Evolutionary conservation across 164 flowering plant species (phyloP), one percentile per base, ranked within the genome.

Genomic region (Vitis rupestris): DNA sequence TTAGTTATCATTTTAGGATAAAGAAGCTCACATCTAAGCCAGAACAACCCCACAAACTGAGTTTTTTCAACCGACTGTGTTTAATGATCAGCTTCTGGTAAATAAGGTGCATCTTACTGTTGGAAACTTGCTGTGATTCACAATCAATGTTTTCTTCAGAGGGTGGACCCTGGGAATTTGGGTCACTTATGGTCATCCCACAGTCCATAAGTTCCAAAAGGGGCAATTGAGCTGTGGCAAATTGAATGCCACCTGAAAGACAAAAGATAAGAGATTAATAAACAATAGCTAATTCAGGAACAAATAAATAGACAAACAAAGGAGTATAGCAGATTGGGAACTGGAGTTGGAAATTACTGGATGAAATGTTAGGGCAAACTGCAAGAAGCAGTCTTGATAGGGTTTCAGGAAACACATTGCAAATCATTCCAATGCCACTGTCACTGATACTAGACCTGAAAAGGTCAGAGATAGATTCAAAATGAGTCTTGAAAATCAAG

Each of bases 21-120:
- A 10, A 73, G 63, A 63, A 79, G 37, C 91, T 87, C 79, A 93
- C 99, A 80, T 96, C 98, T 80, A 93, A 85, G 71, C 96, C 97
- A 69, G 94, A 87, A 79, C 99, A 96, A 55, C 99, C 99, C 99
- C 99, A 96, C 67, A 96, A 78, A 75, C 99, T 96, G 59, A 96
- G 91, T 76, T 96, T 96, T 77, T 81, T 93, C 73, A 96, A 72
- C 31, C 87, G 79, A 69, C 66, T 78, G 70, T 96, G 99, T 55
- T 96, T 93, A 69, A 96, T 87, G 1, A 93, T 90, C 61, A 96
- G 84, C 83, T 96, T 96, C 80, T 93, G 97, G 81, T 81, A 84
- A 23, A 87, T 82, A 64, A 85, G 83, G 52, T 84, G 90, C 48
- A 72, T 49, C 64, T 82, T 91, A 63, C 65, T 73, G 66, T 72